These are phyloP conservation scores for Irpex sp. DNA, from an alignment of 1,284 basidiomycete species.

Conservation along the genomic window DNA sequence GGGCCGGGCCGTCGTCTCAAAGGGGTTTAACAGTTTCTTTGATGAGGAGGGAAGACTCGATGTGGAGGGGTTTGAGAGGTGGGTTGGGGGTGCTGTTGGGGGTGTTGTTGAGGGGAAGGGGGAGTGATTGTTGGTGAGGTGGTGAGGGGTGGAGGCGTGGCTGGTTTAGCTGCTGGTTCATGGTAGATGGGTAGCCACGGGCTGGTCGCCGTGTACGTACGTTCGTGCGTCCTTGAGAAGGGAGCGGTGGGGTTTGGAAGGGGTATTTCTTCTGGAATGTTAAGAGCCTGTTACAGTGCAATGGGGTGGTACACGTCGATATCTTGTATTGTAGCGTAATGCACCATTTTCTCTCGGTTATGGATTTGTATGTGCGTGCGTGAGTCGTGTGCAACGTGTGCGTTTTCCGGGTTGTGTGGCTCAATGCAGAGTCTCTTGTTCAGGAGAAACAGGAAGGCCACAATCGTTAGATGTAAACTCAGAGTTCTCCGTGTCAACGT, in stretches of 20 bases:
- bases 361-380: not conserved
- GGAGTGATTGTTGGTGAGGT: conserved; percentile 12
- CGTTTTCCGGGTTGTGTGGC: too few species aligned
- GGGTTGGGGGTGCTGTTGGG: conserved; percentile 65
- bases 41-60: conserved; percentile 69
- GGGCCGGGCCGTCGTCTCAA: conserved; percentile 48
- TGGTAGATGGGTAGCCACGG: not conserved
- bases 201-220: not conserved
- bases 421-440: too few species aligned
- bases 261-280: not conserved
- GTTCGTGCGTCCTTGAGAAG: too few species aligned
- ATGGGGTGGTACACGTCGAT: not conserved
- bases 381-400: too few species aligned
- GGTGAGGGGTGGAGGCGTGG: not conserved
- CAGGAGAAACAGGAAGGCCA: too few species aligned
- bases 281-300: not conserved
- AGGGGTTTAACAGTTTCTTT: conserved; percentile 66
- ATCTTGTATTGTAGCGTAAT: conserved; percentile 1
- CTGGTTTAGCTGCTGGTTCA: not conserved
- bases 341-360: not conserved
- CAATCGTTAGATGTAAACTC: too few species aligned
- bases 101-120: conserved; percentile 32
- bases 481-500: too few species aligned
- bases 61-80: conserved; percentile 65
- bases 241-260: not conserved